Percentiles rank a stretch among this genome's conserved stretches.
Conservation (phyloP, 192 early-diverging fungal genomes). For the Entomortierella chlamydospora region DNA sequence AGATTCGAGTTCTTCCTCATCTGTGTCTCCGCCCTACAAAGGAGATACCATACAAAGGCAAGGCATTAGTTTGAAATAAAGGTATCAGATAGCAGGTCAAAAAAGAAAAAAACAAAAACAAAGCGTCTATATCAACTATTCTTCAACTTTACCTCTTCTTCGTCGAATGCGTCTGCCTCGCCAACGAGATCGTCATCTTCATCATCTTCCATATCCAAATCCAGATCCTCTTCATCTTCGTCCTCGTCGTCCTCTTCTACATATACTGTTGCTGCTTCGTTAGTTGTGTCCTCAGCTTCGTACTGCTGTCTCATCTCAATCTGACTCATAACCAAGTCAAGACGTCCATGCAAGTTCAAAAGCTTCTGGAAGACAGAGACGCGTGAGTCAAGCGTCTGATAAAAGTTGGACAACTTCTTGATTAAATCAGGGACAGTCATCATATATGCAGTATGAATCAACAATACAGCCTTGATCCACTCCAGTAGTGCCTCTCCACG, state of each 20-base stretch:
- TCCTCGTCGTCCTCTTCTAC: conserved; percentile 56
- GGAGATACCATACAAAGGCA: neutral
- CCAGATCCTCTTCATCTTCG: conserved; percentile 42
- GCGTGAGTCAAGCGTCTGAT: conserved; percentile 61
- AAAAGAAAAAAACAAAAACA: neutral
- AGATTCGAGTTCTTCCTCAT: conserved; percentile 55
- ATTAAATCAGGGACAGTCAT: conserved; percentile 68
- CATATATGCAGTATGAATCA: conserved; percentile 66
- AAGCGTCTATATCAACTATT: no score
- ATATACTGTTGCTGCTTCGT: conserved; percentile 59
- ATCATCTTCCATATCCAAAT: conserved; percentile 50
- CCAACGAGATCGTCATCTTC: conserved; percentile 46
- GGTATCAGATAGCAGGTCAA: neutral
- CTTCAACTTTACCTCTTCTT: conserved; percentile 49
- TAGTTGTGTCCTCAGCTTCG: conserved; percentile 51
- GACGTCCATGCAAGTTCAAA: conserved; percentile 60
- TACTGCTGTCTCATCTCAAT: conserved; percentile 55
- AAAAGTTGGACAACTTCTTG: conserved; percentile 62
- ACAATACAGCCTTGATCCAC: conserved; percentile 64
- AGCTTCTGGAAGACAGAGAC: conserved; percentile 60
- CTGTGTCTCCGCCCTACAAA: conserved; percentile 12
- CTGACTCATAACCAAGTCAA: conserved; percentile 65
- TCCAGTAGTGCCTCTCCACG: conserved; percentile 57
- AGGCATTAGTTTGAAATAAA: neutral
- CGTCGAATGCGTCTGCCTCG: conserved; percentile 40